Base-by-base conservation (phyloP, 495 filamentous ascomycete species). In the Trichoderma gamsii region DNA sequence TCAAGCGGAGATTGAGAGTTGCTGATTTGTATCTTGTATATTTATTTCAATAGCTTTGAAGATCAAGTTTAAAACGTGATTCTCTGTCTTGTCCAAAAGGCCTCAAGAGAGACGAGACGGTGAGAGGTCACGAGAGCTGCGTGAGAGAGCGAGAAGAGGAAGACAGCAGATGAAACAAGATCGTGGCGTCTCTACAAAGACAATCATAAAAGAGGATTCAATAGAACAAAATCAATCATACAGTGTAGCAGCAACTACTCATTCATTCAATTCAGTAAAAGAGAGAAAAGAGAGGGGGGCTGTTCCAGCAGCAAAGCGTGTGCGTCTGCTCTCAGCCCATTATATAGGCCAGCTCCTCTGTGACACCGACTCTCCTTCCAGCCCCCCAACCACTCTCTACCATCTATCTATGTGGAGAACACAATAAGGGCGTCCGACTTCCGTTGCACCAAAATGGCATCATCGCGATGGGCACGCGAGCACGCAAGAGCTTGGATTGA, bases 401-500 rank as follows among this genome's bases (percentile, higher is more conserved):
- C 8, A 59, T 15, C 16, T 6, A 51, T 44, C 9, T n/a, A 16
- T 16, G 51, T 56, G 21, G 9, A 56, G n/a, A 23, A 56, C 18
- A 56, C 2, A 56, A 25, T 23, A 25, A 25, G 51, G 18, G 51
- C 51, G 51, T 21, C 56, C 56, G 56, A 32, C 56, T 61, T 61
- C 56, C 56, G 56, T 61, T n/a, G 56, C 25, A 16, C 25, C 9
- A 16, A 38, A 25, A 56, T 56, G 51, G 51, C 51, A 56, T 56
- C 56, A 61, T 61, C 18, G 44, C 29, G 44, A n/a, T 11, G 44
- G n/a, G 44, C 56, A 61, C 56, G 56, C 56, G 56, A 61, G 56
- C 56, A 61, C 56, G 56, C 56, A 61, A 61, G 56, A 61, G 52
- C 8, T 18, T 46, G 49, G 8, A 29, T 29, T 38, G 7, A 38